Evolutionary conservation across 2,329 filamentous ascomycete species (phyloP), one percentile per base, ranked within the genome.

Genomic region (Aspergillus persii): DNA sequence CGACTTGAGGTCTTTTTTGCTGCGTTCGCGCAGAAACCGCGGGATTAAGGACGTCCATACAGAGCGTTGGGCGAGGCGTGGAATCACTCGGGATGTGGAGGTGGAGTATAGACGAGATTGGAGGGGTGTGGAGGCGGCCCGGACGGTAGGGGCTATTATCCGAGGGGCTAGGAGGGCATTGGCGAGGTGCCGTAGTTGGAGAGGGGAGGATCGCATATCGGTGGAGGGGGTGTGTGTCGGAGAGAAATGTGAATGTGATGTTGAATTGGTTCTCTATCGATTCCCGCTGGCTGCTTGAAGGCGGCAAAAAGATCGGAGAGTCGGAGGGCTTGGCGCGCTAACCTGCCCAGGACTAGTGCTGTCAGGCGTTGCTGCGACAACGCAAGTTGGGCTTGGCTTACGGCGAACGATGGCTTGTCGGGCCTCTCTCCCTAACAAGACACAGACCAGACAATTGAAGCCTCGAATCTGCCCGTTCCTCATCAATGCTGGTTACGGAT

Each of bases 11-110:
- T 68, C 15, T 66, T 70, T 61, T 8, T 61, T 46, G 68, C 76
- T 67, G 49, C 68, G 71, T 54, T 66, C 80, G 65, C 71, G 78
- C 71, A 76, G 60, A 46, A 77, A 75, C 53, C 89, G 90, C 2
- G 90, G 89, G 52, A 92, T 76, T 61, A 92, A 77, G 8, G 83
- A 84, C 66, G 81, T 84, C 90, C 90, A 92, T 74, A 92, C 87
- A 8, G 84, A 84, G 5, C 80, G 63, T 64, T 87, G 81, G 27
- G 79, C 76, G 55, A 88, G 76, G 47, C 80, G 81, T n/a, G 81
- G 83, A 8, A 81, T 51, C 9, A 64, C 56, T 29, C 66, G 60
- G 54, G 51, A 52, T 18, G 44, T 60, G 36, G 69, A 68, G 49
- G 44, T 60, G 36, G 69, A 68, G 49, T 66, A 62, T 46, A 63